These are phyloP conservation scores for Candida morakotiae DNA, from an alignment of 805 yeast genomes.

Conservation along the genomic window DNA sequence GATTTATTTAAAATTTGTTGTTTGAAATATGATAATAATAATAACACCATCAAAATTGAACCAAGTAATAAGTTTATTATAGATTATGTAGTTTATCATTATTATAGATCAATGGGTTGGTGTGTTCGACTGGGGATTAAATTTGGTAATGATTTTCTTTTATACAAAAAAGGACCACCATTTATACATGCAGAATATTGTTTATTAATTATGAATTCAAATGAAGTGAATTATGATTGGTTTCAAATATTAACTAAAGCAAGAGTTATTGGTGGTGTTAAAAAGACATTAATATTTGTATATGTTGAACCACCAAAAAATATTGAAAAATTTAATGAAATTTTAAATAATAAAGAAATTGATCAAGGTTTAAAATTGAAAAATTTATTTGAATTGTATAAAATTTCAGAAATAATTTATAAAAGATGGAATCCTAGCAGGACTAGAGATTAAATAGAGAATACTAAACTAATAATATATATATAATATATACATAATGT, in stretches of 20 bases:
- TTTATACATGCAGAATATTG: conserved; percentile 92
- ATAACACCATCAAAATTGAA: background rate
- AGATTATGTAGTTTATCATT: conserved; percentile 75
- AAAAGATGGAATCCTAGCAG: conserved; percentile 84
- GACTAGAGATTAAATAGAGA: conserved; percentile 58
- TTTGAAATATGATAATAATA: too few species aligned
- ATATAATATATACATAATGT: too few species aligned
- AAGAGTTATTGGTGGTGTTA: conserved; percentile 84
- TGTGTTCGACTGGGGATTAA: conserved; percentile 89
- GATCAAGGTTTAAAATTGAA: conserved; percentile 15
- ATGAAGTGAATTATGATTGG: conserved; percentile 48
- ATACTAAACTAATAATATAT: background rate
- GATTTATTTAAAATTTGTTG: conserved; percentile 25
- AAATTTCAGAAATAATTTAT: conserved; percentile 62
- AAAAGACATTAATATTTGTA: conserved; percentile 67
- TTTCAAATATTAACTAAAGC: conserved; percentile 55
- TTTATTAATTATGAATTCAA: conserved; percentile 45
- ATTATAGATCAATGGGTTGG: conserved; percentile 89
- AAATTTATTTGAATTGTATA: conserved; percentile 39
- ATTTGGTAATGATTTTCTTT: conserved; percentile 81
- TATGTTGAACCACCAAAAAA: conserved; percentile 61
- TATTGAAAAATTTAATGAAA: conserved; percentile 22
- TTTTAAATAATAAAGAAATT: conserved; percentile 14
- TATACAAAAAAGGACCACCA: conserved; percentile 92
- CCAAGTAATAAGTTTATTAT: conserved; percentile 41